Evolutionary conservation across 768 basidiomycete species (phyloP), one percentile per base, ranked within the genome.

Genomic region (Crepidotus variabilis): DNA sequence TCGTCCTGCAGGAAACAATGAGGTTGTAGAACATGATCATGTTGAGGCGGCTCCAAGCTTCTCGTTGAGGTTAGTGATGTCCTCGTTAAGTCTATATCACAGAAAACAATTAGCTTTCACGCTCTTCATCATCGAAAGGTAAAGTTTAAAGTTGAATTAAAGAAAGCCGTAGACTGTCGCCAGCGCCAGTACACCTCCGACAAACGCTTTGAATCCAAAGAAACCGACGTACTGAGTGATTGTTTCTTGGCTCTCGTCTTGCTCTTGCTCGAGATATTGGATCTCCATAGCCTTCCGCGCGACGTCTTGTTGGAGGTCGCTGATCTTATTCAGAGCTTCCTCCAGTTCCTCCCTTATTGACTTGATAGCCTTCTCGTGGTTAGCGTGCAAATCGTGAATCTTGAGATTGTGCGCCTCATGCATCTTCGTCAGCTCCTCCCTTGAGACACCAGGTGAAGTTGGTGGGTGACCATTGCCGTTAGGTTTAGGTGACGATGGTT

Each of bases 351-450:
- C 79, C 64, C 72, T 78, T 50, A 87, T 53, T 36, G 62, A 74
- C 61, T 80, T 81, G 49, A 84, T 66, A 23, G 73, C 74, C 61
- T 84, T 85, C 28, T 85, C 83, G 63, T 89, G 83, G 20, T 80
- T 82, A 14, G 85, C 84, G 66, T 87, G 77, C 54, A 92, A 60
- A 70, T 93, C 90, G 51, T 85, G 74, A 61, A 94, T 67, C 74
- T 88, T 93, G 59, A 87, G 75, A 67, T 88, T 90, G 69, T 94
- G 92, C 5, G 92, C 92, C 68, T 91, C 88, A 60, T 94, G 88
- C 65, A 90, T 71, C 64, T 78, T 81, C 67, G 85, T 83, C 39
- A 94, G 71, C 55, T 94, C 91, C 60, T 91, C 90, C 62, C 84
- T 86, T 34, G 89, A 82, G 7, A 91, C 83, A 14, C 75, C 79